Evolutionary conservation across 805 yeast species (phyloP).

Genomic region (Dipodascus albidus): DNA sequence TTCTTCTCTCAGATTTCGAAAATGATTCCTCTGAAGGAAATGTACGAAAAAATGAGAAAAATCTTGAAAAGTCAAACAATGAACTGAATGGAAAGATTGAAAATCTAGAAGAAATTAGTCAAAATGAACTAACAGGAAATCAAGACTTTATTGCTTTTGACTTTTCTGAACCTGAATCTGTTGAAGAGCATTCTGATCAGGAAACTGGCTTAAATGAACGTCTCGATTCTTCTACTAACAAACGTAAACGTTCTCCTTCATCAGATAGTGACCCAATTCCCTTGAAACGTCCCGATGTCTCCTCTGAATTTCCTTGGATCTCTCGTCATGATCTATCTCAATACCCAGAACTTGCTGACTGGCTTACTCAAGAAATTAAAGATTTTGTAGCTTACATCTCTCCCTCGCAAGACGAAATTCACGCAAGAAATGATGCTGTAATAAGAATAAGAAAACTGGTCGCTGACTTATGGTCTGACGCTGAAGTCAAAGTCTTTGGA

Average conservation of each 20-base stretch:
- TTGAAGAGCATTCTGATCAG: slow-evolving; percentile 31
- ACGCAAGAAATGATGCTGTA: slow-evolving; percentile 54
- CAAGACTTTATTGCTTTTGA: slow-evolving; percentile 48
- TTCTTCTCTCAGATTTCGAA: background rate
- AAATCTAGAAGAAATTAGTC: too few relatives aligned
- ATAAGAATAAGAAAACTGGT: slow-evolving; percentile 43
- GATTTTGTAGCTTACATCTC: slow-evolving; percentile 80
- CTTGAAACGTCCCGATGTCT: slow-evolving; percentile 17
- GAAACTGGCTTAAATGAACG: slow-evolving; percentile 27
- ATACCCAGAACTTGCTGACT: slow-evolving; percentile 61
- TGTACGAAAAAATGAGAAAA: too few relatives aligned
- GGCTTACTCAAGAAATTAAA: slow-evolving; percentile 76
- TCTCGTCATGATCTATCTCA: slow-evolving; percentile 58
- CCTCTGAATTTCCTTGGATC: slow-evolving; percentile 57
- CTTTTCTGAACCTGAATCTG: slow-evolving; percentile 22
- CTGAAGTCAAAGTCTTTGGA: slow-evolving; percentile 80
- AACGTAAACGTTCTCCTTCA: slow-evolving; percentile 15
- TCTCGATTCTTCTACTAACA: slow-evolving; percentile 21
- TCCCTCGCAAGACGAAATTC: slow-evolving; percentile 67
- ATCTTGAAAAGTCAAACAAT: too few relatives aligned
- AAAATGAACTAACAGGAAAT: slow-evolving; percentile 16
- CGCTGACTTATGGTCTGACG: slow-evolving; percentile 57
- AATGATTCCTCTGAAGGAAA: background rate
- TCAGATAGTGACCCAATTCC: slow-evolving; percentile 8
- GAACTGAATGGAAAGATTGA: too few relatives aligned